Evolutionary conservation across 2,329 filamentous ascomycete species (phyloP).

Genomic region (Fusarium ambrosium): DNA sequence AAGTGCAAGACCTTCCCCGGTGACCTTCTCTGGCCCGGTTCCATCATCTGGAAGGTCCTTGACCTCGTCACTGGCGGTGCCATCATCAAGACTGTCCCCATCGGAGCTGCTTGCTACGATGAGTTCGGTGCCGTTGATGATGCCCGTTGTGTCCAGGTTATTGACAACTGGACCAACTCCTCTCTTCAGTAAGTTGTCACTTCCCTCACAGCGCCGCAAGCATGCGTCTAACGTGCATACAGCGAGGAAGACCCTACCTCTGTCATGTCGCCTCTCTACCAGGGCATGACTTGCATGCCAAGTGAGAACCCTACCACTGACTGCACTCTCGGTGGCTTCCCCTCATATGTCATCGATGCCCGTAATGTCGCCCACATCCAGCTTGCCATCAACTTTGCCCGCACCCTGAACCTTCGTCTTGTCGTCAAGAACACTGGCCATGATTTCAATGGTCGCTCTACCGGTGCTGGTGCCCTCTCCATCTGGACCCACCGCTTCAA

Average conservation of each 20-base stretch:
- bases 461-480: constrained; percentile 68
- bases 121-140: constrained; percentile 44
- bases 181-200: constrained; percentile 36
- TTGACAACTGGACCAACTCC: constrained; percentile 47
- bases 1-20: constrained; percentile 54
- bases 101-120: constrained; percentile 51
- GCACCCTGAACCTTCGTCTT: constrained; percentile 59
- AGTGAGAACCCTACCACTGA: constrained; percentile 29
- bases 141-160: constrained; percentile 45
- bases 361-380: constrained; percentile 61
- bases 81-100: constrained; percentile 51
- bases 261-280: constrained; percentile 56
- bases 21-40: constrained; percentile 49
- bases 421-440: constrained; percentile 65
- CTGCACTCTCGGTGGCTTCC: constrained; percentile 59
- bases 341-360: constrained; percentile 58
- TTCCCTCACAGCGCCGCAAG: background rate
- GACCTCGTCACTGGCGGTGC: constrained; percentile 51
- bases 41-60: constrained; percentile 51
- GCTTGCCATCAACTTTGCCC: constrained; percentile 62
- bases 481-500: constrained; percentile 71
- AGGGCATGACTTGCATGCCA: constrained; percentile 55
- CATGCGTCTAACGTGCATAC: background rate
- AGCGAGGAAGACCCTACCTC: constrained; percentile 56
- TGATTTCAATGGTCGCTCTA: constrained; percentile 64